Percentiles rank a stretch among this genome's conserved stretches.
phyloP scores from a whole-genome alignment of 148 eudicot species.

The Rhododendron griersonianum region DNA sequence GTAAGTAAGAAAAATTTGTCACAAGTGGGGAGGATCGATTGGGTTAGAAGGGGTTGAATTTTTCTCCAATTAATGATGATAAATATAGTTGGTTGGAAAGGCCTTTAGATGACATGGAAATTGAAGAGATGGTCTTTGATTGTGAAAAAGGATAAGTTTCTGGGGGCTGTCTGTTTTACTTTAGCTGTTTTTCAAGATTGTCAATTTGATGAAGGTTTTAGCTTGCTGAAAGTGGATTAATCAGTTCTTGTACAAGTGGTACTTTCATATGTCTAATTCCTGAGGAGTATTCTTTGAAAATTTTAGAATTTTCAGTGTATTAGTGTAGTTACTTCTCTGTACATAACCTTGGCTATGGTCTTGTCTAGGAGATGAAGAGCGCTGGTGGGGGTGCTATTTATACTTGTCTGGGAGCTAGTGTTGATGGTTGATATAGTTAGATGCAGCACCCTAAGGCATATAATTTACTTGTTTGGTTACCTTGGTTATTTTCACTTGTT shows the following conservation, averaged over 20 bases:
- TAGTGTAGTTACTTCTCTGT: background rate
- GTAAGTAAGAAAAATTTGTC: background rate
- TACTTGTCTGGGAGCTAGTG: background rate
- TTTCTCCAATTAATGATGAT: background rate
- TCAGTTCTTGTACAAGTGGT: background rate
- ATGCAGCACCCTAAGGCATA: background rate
- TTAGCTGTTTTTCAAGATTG: background rate
- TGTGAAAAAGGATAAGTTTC: background rate
- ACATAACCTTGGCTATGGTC: background rate
- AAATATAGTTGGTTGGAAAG: background rate
- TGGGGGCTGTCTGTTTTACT: background rate
- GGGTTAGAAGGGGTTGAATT: background rate
- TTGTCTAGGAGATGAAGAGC: background rate
- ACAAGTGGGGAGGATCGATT: background rate
- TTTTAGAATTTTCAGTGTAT: background rate
- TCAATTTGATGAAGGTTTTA: background rate
- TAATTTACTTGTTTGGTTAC: background rate
- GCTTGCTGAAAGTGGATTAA: background rate
- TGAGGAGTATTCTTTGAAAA: background rate
- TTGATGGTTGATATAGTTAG: background rate
- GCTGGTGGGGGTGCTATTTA: background rate
- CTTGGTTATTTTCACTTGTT: slow-evolving; percentile 6
- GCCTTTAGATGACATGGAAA: background rate
- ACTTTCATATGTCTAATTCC: background rate
- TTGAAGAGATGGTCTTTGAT: background rate